phyloP scores from a whole-genome alignment of 192 early-diverging fungal species.

The Globomyces pollinis-pini region DNA sequence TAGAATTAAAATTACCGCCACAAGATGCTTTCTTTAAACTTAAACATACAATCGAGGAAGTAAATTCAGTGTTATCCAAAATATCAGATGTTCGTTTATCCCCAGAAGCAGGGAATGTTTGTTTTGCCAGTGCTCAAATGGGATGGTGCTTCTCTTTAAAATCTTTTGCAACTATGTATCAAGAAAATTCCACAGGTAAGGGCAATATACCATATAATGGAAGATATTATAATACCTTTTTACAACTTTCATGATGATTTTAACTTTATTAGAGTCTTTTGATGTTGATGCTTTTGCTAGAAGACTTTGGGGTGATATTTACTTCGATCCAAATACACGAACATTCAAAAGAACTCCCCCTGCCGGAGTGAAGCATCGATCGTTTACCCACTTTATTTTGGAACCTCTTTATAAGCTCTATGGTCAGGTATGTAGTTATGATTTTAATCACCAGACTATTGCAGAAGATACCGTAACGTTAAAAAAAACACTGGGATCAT shows the following conservation, averaged over 20 bases:
- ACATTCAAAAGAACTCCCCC: constrained; percentile 70
- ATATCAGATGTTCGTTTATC: constrained; percentile 63
- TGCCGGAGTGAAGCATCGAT: constrained; percentile 47
- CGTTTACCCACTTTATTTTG: constrained; percentile 94
- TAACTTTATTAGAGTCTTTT: constrained; percentile 30
- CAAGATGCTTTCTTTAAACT: constrained; percentile 95
- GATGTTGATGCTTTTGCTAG: constrained; percentile 74
- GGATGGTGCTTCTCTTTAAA: constrained; percentile 91
- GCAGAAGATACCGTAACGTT: constrained; percentile 69
- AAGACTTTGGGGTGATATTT: constrained; percentile 96
- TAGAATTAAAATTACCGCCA: constrained; percentile 94
- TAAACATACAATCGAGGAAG: constrained; percentile 91
- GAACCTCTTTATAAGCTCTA: constrained; percentile 94
- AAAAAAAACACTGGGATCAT: constrained; percentile 57
- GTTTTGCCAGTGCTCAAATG: constrained; percentile 81
- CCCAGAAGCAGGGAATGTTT: constrained; percentile 92
- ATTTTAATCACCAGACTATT: no score
- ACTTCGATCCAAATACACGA: constrained; percentile 70
- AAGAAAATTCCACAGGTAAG: constrained; percentile 61
- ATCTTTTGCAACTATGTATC: constrained; percentile 88
- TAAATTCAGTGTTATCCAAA: constrained; percentile 68
- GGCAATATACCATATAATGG: no score
- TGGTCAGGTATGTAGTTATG: constrained; percentile 72
- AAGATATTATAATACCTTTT: constrained; percentile 9
- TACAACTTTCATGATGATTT: not conserved